phyloP scores from a whole-genome alignment of 179 eudicot genomes.

The Beta corolliflora region DNA sequence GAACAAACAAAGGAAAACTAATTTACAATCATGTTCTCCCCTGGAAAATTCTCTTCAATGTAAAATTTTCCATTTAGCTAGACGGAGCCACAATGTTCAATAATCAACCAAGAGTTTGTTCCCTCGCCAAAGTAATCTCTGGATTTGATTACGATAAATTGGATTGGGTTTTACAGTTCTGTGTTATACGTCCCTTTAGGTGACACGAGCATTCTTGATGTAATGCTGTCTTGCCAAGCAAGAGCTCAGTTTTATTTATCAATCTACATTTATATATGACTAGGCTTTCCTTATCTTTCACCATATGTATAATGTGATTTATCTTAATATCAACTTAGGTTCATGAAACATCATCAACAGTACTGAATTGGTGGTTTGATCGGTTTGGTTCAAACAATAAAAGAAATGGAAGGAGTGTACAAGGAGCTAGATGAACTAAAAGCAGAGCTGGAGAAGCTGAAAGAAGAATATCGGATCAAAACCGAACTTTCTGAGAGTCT shows the following conservation, averaged over 20 bases:
- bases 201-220: not conserved
- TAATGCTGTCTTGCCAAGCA: not conserved
- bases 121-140: too few species aligned
- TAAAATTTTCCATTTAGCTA: too few species aligned
- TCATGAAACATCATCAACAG: not conserved
- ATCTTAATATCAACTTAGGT: not conserved
- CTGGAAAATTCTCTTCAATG: too few species aligned
- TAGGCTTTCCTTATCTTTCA: not conserved
- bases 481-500: conserved; percentile 58
- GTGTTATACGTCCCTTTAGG: too few species aligned
- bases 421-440: conserved; percentile 82
- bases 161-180: too few species aligned
- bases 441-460: conserved; percentile 67
- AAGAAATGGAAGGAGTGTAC: conserved; percentile 48
- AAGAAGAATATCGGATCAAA: conserved; percentile 48
- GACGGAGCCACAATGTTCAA: too few species aligned
- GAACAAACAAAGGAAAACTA: too few species aligned
- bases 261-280: not conserved
- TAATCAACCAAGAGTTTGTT: not conserved
- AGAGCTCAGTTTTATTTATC: not conserved
- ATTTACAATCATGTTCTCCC: too few species aligned
- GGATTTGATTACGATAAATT: too few species aligned
- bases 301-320: too few species aligned
- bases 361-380: not conserved
- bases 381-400: not conserved